A percentile compares a stretch with the other conserved stretches of the same genome.
These are phyloP conservation scores for Picea mariana DNA, from an alignment of 83 land plant species.

Conservation along the genomic window DNA sequence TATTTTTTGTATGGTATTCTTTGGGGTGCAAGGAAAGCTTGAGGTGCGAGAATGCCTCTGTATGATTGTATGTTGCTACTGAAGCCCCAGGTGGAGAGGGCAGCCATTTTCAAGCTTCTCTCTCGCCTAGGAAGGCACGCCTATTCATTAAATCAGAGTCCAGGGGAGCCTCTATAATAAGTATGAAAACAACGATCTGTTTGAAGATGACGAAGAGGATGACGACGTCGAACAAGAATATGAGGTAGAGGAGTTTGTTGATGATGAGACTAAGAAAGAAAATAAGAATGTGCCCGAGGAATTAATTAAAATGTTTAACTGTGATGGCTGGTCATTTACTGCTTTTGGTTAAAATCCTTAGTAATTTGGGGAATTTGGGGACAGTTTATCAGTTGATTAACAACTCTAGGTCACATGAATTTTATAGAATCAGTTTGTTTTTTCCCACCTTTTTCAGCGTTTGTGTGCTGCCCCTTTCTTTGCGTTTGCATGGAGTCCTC, in stretches of 20 bases:
- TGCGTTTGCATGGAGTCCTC: no score
- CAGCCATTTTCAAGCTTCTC: constrained; percentile 54
- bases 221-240: constrained; percentile 34
- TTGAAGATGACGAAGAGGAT: neutral
- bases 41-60: constrained; percentile 64
- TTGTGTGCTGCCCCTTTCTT: no score
- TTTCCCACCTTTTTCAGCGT: neutral
- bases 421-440: neutral
- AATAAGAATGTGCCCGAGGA: neutral
- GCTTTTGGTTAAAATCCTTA: neutral
- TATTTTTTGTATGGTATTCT: no score
- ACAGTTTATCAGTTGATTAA: neutral
- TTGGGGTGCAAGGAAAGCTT: no score
- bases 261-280: constrained; percentile 16
- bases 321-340: neutral
- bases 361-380: no score
- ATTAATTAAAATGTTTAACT: neutral
- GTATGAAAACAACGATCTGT: constrained; percentile 4
- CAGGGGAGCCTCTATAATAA: constrained; percentile 11
- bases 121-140: constrained; percentile 66
- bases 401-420: neutral
- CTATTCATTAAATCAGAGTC: constrained; percentile 35
- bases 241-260: constrained; percentile 15
- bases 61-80: constrained; percentile 80
- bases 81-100: constrained; percentile 67